A percentile compares a stretch with the other conserved stretches of the same genome.
These are phyloP conservation scores for Ustilago trichophora DNA, from an alignment of 1,284 basidiomycete species.

Conservation along the genomic window DNA sequence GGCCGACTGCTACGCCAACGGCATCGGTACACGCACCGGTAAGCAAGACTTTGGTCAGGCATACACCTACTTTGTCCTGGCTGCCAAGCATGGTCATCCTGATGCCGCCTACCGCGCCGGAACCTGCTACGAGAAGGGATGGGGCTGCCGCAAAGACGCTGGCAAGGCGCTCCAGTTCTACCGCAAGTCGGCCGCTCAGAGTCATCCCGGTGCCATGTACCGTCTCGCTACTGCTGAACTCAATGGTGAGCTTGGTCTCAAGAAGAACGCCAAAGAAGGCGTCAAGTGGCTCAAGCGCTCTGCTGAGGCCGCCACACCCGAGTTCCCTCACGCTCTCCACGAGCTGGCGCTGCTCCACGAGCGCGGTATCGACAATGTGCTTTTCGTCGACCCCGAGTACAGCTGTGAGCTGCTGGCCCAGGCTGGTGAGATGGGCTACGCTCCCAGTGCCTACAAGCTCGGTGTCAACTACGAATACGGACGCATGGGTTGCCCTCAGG, in stretches of 20 bases:
- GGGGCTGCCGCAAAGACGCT: conserved; percentile 92
- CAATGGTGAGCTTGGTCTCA: conserved; percentile 90
- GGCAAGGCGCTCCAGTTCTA: conserved; percentile 93
- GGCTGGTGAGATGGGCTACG: conserved; percentile 93
- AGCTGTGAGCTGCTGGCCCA: conserved; percentile 92
- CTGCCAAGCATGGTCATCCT: conserved; percentile 97
- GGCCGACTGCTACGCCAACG: conserved; percentile 96
- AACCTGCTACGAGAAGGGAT: conserved; percentile 98
- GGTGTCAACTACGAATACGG: conserved; percentile 99
- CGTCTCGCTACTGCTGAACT: conserved; percentile 94
- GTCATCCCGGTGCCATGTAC: conserved; percentile 95
- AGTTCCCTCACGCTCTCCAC: conserved; percentile 95
- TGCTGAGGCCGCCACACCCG: conserved; percentile 78
- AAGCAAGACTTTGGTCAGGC: conserved; percentile 96
- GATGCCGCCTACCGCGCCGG: conserved; percentile 95
- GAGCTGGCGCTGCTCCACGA: conserved; percentile 94
- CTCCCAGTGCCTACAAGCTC: conserved; percentile 91
- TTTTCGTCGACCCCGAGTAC: conserved; percentile 96
- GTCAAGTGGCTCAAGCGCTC: conserved; percentile 98
- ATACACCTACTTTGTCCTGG: conserved; percentile 92
- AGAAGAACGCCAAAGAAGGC: conserved; percentile 89
- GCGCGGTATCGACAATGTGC: conserved; percentile 91
- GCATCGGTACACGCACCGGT: conserved; percentile 82
- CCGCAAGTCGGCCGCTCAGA: conserved; percentile 85
- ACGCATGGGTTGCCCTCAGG: conserved; percentile 97